Percentiles rank a stretch among this genome's conserved stretches.
Evolutionary conservation across 2,329 filamentous ascomycete genomes (phyloP).

Genomic region (Drechslerella stenobrocha): DNA sequence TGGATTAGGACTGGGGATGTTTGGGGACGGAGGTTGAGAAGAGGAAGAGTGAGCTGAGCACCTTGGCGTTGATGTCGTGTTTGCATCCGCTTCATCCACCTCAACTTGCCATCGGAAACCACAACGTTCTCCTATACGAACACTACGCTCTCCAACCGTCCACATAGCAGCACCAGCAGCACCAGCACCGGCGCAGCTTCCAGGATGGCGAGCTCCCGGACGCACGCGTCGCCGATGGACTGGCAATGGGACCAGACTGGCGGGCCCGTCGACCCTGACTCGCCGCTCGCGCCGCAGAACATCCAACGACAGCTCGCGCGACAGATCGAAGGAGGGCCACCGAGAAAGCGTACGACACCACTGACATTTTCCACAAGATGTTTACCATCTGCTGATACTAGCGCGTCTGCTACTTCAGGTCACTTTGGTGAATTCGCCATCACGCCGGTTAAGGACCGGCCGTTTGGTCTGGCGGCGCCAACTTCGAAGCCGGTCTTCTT

Average conservation of each 20-base stretch:
- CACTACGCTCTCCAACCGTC: not conserved
- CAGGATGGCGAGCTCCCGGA: slow-evolving; percentile 52
- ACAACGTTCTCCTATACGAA: not conserved
- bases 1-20: not conserved
- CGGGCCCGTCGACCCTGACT: slow-evolving; percentile 58
- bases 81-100: slow-evolving; percentile 5
- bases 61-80: slow-evolving; percentile 23
- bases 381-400: slow-evolving; percentile 3
- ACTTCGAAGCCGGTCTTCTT: slow-evolving; percentile 38
- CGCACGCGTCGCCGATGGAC: slow-evolving; percentile 61
- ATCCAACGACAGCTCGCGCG: slow-evolving; percentile 59
- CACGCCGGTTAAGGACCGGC: slow-evolving; percentile 42
- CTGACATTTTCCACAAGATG: too few species aligned
- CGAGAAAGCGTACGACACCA: slow-evolving; percentile 33
- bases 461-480: slow-evolving; percentile 31
- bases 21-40: slow-evolving; percentile 1
- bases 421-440: slow-evolving; percentile 36
- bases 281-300: slow-evolving; percentile 57
- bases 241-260: slow-evolving; percentile 60
- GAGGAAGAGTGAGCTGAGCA: too few species aligned
- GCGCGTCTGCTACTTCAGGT: slow-evolving; percentile 9
- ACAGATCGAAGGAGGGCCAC: slow-evolving; percentile 50
- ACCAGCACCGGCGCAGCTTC: not conserved
- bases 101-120: not conserved
- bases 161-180: not conserved